phyloP scores from a whole-genome alignment of 768 basidiomycete genomes.

The Suillus fuscotomentosus region DNA sequence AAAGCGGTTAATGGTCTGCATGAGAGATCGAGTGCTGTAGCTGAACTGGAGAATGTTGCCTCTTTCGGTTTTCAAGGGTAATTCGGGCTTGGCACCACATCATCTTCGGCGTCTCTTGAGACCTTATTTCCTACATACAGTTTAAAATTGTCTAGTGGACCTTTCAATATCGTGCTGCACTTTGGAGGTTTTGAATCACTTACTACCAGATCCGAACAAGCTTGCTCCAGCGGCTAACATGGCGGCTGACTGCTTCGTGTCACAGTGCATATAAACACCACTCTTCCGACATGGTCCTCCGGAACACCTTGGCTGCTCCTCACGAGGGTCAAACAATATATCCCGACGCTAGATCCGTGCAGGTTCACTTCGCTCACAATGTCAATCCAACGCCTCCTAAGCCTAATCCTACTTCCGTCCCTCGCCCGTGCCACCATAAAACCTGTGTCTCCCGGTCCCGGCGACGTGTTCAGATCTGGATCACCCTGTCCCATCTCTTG shows the following conservation, averaged over 20 bases:
- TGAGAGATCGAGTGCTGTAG: slow-evolving; percentile 27
- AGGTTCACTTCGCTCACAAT: slow-evolving; percentile 1
- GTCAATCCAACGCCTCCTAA: slow-evolving; percentile 6
- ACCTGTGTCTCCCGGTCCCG: slow-evolving; percentile 39
- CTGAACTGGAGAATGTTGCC: background rate
- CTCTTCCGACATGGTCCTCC: background rate
- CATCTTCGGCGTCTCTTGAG: background rate
- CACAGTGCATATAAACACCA: background rate
- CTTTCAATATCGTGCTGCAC: background rate
- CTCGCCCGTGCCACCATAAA: slow-evolving; percentile 20
- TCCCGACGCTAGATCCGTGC: background rate
- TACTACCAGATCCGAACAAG: background rate
- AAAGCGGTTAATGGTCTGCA: slow-evolving; percentile 90
- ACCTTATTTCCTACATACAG: background rate
- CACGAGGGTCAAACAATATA: background rate
- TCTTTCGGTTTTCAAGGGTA: background rate
- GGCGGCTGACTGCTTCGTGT: slow-evolving; percentile 3
- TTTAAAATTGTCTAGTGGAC: background rate
- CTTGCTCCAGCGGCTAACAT: slow-evolving; percentile 9
- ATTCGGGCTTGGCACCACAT: background rate
- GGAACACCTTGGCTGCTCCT: background rate
- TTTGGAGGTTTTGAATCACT: background rate
- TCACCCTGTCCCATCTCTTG: slow-evolving; percentile 35
- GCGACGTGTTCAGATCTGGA: slow-evolving; percentile 32
- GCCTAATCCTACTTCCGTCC: slow-evolving; percentile 8